phyloP scores from a whole-genome alignment of 805 yeast genomes.

The Suhomyces vadensis region DNA sequence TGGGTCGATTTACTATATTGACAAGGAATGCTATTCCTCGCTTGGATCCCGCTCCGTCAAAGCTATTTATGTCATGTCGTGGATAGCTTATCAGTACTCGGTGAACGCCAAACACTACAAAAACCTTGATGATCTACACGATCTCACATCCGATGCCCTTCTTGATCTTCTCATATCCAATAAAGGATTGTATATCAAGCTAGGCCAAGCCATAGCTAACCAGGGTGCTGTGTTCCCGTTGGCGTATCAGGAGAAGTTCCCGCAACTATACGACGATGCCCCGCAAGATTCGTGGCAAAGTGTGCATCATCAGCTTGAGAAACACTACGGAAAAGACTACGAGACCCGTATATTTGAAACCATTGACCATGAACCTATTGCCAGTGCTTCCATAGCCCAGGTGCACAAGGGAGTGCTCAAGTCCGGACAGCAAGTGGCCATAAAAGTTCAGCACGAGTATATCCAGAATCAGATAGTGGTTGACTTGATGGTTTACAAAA shows the following conservation, averaged over 20 bases:
- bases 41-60: slow-evolving; percentile 52
- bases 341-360: slow-evolving; percentile 35
- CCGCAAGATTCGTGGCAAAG: slow-evolving; percentile 56
- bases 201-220: slow-evolving; percentile 79
- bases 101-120: slow-evolving; percentile 40
- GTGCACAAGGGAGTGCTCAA: slow-evolving; percentile 57
- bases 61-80: slow-evolving; percentile 47
- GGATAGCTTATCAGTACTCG: slow-evolving; percentile 61
- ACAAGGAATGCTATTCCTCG: slow-evolving; percentile 46
- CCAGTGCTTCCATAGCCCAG: slow-evolving; percentile 76
- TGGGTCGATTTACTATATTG: slow-evolving; percentile 28
- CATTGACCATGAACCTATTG: slow-evolving; percentile 61
- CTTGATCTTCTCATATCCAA: slow-evolving; percentile 31
- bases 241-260: slow-evolving; percentile 60
- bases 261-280: slow-evolving; percentile 64
- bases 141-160: slow-evolving; percentile 49
- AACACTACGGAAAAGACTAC: slow-evolving; percentile 46
- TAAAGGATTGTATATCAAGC: slow-evolving; percentile 62
- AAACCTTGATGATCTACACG: slow-evolving; percentile 55
- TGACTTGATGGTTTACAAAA: slow-evolving; percentile 60
- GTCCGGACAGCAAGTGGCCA: slow-evolving; percentile 55
- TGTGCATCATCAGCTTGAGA: slow-evolving; percentile 41
- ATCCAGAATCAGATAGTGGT: slow-evolving; percentile 59
- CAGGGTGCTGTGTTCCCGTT: slow-evolving; percentile 69
- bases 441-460: slow-evolving; percentile 66